These are phyloP conservation scores for Juglanconis oblonga DNA, from an alignment of 2,329 filamentous ascomycete genomes.

Conservation along the genomic window DNA sequence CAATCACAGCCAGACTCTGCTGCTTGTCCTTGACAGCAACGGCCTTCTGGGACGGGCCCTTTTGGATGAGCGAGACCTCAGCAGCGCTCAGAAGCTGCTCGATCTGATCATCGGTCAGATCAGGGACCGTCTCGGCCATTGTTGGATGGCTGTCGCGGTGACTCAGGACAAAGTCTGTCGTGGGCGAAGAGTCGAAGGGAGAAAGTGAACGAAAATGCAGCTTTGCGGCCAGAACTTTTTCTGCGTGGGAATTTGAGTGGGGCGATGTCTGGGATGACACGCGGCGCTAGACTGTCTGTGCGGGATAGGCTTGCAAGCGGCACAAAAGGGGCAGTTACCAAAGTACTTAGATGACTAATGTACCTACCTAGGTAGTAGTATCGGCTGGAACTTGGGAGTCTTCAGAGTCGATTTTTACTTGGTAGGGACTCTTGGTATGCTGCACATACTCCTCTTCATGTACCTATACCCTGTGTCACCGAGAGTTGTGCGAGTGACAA, in stretches of 20 bases:
- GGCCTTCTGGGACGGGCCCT: background rate
- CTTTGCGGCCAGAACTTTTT: slow-evolving; percentile 9
- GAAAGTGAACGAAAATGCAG: background rate
- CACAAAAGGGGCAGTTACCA: too few relatives aligned
- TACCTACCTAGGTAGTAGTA: too few relatives aligned
- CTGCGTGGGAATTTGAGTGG: background rate
- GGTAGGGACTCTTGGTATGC: too few relatives aligned
- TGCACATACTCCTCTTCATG: too few relatives aligned
- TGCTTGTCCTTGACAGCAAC: slow-evolving; percentile 1
- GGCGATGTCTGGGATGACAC: background rate
- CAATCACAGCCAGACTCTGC: slow-evolving; percentile 5
- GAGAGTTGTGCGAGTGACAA: too few relatives aligned
- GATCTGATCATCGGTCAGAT: slow-evolving; percentile 13
- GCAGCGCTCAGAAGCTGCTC: slow-evolving; percentile 14
- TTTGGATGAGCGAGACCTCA: slow-evolving; percentile 9
- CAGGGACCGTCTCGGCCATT: slow-evolving; percentile 9
- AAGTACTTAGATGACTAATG: too few relatives aligned
- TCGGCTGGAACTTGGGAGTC: too few relatives aligned
- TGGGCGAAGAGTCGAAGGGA: background rate
- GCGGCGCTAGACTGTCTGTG: background rate
- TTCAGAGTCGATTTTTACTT: too few relatives aligned
- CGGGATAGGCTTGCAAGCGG: too few relatives aligned
- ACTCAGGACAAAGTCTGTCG: slow-evolving; percentile 5
- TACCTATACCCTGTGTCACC: too few relatives aligned
- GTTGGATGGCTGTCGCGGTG: slow-evolving; percentile 10